Base-by-base conservation (phyloP, 305 asterid species). In the Fraxinus xanthoxyloides region DNA sequence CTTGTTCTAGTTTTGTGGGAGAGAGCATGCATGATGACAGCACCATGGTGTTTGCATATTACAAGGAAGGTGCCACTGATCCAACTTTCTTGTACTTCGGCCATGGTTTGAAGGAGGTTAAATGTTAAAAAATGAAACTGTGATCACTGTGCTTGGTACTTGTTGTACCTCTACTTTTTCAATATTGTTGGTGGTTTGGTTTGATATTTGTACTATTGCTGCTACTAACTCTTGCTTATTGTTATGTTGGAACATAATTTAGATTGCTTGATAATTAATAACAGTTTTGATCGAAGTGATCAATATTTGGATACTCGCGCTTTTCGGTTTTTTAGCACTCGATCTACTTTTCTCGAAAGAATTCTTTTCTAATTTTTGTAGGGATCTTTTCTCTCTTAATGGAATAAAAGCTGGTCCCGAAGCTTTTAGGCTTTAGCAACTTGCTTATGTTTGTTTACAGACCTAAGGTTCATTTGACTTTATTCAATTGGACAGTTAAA, bases 1-100 rank as follows among this genome's bases (percentile, higher is more conserved):
- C 0, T 13, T 84, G 85, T 67, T 28, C 35, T 80, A 91, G 95
- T 77, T 94, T 94, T 30, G 95, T 92, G 73, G 98, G 97, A 13
- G 95, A 92, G 89, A 88, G 98, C 92, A 93, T 94, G 98, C 81
- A 61, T 0, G 95, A 92, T 6, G 94, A 93, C 24, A 70, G 88
- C 74, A 56, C 87, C 8, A 7, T 94, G 85, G 98, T 94, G 81
- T 90, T 94, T 28, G 95, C 95, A 0, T 91, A 93, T 88, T 93
- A 93, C 92, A 91, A 90, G 84, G 97, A 94, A 0, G 95, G 93
- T 9, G 89, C 97, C 1, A 73, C 86, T 1, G 92, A 94, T 85
- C 97, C 97, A 12, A 94, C 97, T 32, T 94, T 94, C 88, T 78
- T 94, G 72, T 94, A 92, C 88, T 81, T 94, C 5, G 90, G 89